Evolutionary conservation across 2,329 filamentous ascomycete genomes (phyloP).

Genomic region (Paradendryphiella salina): DNA sequence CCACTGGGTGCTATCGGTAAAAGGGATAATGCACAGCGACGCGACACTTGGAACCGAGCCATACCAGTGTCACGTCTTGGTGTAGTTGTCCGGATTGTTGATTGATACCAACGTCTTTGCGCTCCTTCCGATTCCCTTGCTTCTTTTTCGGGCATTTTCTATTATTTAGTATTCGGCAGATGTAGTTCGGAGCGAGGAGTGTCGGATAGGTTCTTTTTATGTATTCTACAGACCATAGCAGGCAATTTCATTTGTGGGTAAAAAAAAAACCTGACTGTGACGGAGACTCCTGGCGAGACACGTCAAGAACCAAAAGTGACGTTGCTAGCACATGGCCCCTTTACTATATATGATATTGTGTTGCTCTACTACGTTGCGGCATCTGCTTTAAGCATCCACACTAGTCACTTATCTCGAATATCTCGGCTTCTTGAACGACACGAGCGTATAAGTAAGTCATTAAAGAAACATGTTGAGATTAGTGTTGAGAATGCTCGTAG

Average conservation of each 20-base stretch:
- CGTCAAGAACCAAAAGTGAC: neutral
- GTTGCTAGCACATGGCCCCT: constrained; percentile 11
- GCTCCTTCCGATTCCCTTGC: constrained; percentile 44
- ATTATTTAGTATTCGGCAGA: constrained; percentile 46
- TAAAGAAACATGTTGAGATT: no score
- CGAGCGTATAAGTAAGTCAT: no score
- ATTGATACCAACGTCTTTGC: constrained; percentile 52
- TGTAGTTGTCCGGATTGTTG: constrained; percentile 48
- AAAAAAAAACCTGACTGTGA: constrained; percentile 1
- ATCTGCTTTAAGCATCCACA: no score
- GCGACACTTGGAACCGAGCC: constrained; percentile 36
- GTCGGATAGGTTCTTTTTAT: constrained; percentile 43
- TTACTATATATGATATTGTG: no score
- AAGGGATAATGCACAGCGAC: constrained; percentile 44
- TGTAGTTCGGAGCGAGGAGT: constrained; percentile 39
- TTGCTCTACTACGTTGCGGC: no score
- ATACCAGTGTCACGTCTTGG: constrained; percentile 41
- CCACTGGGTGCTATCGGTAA: constrained; percentile 48
- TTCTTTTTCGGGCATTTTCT: constrained; percentile 39
- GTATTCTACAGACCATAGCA: constrained; percentile 50
- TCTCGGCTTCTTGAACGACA: no score
- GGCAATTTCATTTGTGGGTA: constrained; percentile 47
- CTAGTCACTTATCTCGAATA: no score
- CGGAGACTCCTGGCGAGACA: constrained; percentile 8
- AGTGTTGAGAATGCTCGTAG: no score